phyloP scores from a whole-genome alignment of 2,329 filamentous ascomycete genomes.

The Arthrobotrys sphaeroides region DNA sequence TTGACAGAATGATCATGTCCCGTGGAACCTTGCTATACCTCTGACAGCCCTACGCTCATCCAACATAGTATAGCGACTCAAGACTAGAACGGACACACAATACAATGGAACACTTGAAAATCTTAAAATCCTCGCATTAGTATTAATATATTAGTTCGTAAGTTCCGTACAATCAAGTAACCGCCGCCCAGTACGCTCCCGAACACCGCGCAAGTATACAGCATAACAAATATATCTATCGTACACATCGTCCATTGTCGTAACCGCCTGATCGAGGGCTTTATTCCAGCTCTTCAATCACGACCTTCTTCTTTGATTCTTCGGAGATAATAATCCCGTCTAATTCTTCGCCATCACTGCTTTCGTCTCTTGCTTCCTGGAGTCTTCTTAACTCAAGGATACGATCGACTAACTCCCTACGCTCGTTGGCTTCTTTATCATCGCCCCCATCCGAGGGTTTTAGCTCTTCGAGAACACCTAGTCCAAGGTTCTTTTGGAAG shows the following conservation, averaged over 20 bases:
- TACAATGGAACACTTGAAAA: no score
- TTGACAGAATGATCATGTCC: neutral
- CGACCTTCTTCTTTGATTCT: conserved; percentile 23
- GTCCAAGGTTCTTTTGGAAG: conserved; percentile 61
- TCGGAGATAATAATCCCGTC: conserved; percentile 9
- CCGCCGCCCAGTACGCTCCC: no score
- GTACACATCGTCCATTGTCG: neutral
- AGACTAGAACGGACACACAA: no score
- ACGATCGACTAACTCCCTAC: conserved; percentile 19
- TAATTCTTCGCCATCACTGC: neutral
- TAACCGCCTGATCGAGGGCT: neutral
- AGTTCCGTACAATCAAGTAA: no score
- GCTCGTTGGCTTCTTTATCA: conserved; percentile 31
- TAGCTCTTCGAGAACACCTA: conserved; percentile 64
- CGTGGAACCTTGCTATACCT: no score
- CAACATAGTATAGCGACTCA: no score
- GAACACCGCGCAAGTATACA: neutral
- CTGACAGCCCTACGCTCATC: no score
- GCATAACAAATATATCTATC: conserved; percentile 2
- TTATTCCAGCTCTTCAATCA: conserved; percentile 46
- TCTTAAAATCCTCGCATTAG: no score
- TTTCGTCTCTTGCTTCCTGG: conserved; percentile 17
- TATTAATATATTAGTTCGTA: no score
- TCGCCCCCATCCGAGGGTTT: conserved; percentile 54
- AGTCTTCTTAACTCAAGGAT: conserved; percentile 34